These are phyloP conservation scores for Orbilia blumenaviensis DNA, from an alignment of 2,329 filamentous ascomycete genomes.

Conservation along the genomic window DNA sequence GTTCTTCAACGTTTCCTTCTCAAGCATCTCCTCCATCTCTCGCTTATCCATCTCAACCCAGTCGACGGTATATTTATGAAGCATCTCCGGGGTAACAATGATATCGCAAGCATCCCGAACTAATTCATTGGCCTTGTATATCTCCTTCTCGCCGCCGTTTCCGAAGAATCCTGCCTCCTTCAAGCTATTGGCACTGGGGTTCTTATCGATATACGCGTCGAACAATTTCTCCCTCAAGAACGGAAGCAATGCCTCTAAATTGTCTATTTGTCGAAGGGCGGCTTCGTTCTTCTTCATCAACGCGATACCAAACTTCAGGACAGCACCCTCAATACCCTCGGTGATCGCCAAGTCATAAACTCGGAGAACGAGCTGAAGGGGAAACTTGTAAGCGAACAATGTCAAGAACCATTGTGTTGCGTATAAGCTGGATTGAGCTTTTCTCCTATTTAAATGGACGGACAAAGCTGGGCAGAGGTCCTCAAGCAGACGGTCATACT, in stretches of 20 bases:
- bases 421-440: constrained; percentile 90
- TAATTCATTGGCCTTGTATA: constrained; percentile 92
- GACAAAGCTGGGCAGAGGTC: constrained; percentile 93
- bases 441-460: constrained; percentile 87
- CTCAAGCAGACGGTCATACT: constrained; percentile 92
- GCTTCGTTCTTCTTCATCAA: constrained; percentile 94
- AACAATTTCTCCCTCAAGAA: constrained; percentile 95
- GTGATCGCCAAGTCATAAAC: constrained; percentile 96
- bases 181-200: constrained; percentile 89
- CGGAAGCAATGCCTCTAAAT: constrained; percentile 87
- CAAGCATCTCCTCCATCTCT: constrained; percentile 82
- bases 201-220: constrained; percentile 94
- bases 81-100: constrained; percentile 81
- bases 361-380: constrained; percentile 90
- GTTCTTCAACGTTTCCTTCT: constrained; percentile 77
- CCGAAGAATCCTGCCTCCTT: constrained; percentile 98
- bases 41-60: constrained; percentile 90
- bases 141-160: constrained; percentile 91
- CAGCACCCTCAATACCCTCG: constrained; percentile 85
- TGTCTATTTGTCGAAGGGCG: constrained; percentile 80
- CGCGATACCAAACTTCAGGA: constrained; percentile 92
- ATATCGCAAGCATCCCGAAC: constrained; percentile 91
- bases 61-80: constrained; percentile 81
- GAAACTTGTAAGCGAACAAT: constrained; percentile 97
- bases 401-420: constrained; percentile 99